phyloP scores from a whole-genome alignment of 768 basidiomycete genomes.

The Cystofilobasidium macerans region DNA sequence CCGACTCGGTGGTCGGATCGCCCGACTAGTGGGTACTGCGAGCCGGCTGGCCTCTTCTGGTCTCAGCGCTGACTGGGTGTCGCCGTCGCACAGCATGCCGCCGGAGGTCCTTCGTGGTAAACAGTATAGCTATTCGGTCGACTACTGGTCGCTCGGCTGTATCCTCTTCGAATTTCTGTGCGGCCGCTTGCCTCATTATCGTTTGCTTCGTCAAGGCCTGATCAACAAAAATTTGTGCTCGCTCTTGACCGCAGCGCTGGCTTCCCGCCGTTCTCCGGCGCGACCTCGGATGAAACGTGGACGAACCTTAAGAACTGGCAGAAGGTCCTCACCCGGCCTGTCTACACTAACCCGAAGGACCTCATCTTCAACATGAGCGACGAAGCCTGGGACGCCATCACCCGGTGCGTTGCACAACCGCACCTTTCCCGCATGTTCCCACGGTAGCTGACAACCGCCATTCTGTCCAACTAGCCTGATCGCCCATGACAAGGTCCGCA shows the following conservation, averaged over 20 bases:
- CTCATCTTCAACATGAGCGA: slow-evolving; percentile 91
- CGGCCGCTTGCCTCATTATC: not conserved
- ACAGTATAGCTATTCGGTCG: slow-evolving; percentile 89
- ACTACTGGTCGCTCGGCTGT: slow-evolving; percentile 97
- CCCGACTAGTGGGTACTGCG: slow-evolving; percentile 59
- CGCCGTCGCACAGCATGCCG: slow-evolving; percentile 54
- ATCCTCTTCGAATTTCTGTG: slow-evolving; percentile 72
- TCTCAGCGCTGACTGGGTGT: not conserved
- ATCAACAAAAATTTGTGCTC: too few species aligned
- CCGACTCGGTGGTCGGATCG: slow-evolving; percentile 93
- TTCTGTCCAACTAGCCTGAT: too few species aligned
- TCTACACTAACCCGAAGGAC: slow-evolving; percentile 92
- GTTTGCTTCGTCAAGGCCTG: not conserved
- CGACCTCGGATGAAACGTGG: slow-evolving; percentile 95
- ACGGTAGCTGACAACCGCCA: too few species aligned
- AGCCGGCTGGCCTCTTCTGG: not conserved
- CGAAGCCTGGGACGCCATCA: slow-evolving; percentile 86
- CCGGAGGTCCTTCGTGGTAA: slow-evolving; percentile 72
- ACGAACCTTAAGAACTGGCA: slow-evolving; percentile 98
- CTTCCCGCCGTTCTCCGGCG: slow-evolving; percentile 95
- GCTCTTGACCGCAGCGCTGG: slow-evolving; percentile 45
- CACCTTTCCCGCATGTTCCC: too few species aligned
- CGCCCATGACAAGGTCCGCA: slow-evolving; percentile 70
- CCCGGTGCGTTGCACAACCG: slow-evolving; percentile 53
- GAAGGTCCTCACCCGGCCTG: slow-evolving; percentile 76